These are phyloP conservation scores for Harringtonia aguacate DNA, from an alignment of 2,329 filamentous ascomycete species.

Conservation along the genomic window DNA sequence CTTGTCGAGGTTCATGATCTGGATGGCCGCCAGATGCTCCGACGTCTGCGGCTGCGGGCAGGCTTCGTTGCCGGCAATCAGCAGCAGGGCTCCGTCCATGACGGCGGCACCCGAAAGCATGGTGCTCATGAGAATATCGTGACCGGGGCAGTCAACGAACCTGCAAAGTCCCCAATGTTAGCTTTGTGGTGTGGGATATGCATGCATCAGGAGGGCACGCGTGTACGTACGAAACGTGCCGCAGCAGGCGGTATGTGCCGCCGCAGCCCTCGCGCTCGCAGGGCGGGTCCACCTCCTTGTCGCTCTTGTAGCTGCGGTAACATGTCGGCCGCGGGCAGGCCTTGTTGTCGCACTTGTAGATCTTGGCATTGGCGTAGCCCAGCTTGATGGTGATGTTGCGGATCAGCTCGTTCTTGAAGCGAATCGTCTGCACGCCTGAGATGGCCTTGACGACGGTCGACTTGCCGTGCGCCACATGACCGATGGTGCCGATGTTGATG, in stretches of 20 bases:
- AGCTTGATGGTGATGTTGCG: slow-evolving; percentile 99
- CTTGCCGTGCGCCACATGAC: slow-evolving; percentile 97
- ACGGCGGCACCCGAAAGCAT: slow-evolving; percentile 99
- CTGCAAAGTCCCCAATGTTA: slow-evolving; percentile 36
- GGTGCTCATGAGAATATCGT: slow-evolving; percentile 99
- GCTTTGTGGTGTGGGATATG: neutral
- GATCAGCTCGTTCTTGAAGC: slow-evolving; percentile 99
- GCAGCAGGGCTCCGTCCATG: slow-evolving; percentile 94
- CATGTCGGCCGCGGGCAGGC: slow-evolving; percentile 90
- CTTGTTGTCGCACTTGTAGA: slow-evolving; percentile 94
- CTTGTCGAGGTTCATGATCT: slow-evolving; percentile 99
- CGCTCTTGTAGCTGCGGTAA: slow-evolving; percentile 95
- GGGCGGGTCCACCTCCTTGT: slow-evolving; percentile 94
- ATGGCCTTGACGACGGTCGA: slow-evolving; percentile 99
- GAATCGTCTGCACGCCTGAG: slow-evolving; percentile 94
- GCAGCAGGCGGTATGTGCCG: slow-evolving; percentile 77
- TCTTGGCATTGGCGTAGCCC: slow-evolving; percentile 97
- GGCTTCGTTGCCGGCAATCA: slow-evolving; percentile 96
- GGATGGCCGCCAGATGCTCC: slow-evolving; percentile 96
- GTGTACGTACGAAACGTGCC: slow-evolving; percentile 76
- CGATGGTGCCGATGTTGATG: slow-evolving; percentile 98
- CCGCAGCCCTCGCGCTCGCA: slow-evolving; percentile 89
- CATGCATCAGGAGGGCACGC: neutral
- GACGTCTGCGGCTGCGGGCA: slow-evolving; percentile 98
- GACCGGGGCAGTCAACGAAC: slow-evolving; percentile 96